Evolutionary conservation across 2,329 filamentous ascomycete genomes (phyloP).

Genomic region (Paraphaeosphaeria sporulosa): DNA sequence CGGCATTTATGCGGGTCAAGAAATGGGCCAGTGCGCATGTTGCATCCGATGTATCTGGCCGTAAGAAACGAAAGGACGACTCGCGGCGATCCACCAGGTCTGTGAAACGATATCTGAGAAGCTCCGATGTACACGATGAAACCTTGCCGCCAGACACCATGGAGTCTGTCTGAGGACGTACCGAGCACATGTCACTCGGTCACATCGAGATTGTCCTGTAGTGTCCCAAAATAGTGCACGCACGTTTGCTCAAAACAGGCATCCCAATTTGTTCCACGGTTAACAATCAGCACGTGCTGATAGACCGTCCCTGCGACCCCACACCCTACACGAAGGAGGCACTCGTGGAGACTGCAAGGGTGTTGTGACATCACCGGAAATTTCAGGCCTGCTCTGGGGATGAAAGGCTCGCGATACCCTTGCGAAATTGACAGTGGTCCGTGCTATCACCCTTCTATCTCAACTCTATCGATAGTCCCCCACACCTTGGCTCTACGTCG

Average conservation of each 20-base stretch:
- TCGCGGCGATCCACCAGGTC: constrained; percentile 5
- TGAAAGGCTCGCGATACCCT: constrained; percentile 21
- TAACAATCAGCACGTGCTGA: constrained; percentile 18
- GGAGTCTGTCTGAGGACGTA: constrained; percentile 25
- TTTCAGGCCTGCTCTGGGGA: constrained; percentile 31
- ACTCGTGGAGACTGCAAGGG: background rate
- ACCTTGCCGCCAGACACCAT: constrained; percentile 44
- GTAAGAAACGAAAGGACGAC: constrained; percentile 31
- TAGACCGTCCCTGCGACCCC: constrained; percentile 2
- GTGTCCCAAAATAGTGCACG: too few relatives aligned
- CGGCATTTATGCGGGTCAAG: constrained; percentile 72
- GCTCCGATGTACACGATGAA: constrained; percentile 22
- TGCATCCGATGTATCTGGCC: constrained; percentile 36
- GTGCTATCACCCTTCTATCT: constrained; percentile 36
- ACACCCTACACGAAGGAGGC: background rate
- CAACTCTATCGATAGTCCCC: background rate
- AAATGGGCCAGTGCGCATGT: constrained; percentile 81
- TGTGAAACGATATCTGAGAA: constrained; percentile 23
- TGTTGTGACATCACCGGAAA: constrained; percentile 21
- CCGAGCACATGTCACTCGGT: background rate
- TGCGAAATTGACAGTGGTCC: constrained; percentile 28
- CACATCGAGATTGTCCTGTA: background rate
- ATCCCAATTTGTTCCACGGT: constrained; percentile 13
- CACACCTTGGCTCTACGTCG: background rate
- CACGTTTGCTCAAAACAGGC: background rate